phyloP scores from a whole-genome alignment of 306 rosid species.

The Parietaria judaica region DNA sequence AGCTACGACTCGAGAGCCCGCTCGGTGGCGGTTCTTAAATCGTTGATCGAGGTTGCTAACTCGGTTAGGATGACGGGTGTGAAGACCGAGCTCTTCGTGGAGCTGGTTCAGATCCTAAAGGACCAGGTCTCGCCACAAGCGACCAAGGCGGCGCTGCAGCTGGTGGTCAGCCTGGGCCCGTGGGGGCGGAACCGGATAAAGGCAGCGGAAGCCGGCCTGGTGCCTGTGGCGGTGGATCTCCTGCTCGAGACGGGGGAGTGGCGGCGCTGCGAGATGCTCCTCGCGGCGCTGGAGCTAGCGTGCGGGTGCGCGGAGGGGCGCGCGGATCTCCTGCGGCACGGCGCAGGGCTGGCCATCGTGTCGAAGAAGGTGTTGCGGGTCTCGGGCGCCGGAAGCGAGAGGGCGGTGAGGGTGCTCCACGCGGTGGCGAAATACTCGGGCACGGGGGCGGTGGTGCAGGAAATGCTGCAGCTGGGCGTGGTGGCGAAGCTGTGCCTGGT shows the following conservation, averaged over 20 bases:
- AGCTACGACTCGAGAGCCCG: slow-evolving; percentile 60
- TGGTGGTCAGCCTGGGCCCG: slow-evolving; percentile 33
- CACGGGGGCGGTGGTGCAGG: slow-evolving; percentile 37
- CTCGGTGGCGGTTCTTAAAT: slow-evolving; percentile 42
- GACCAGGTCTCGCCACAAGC: slow-evolving; percentile 56
- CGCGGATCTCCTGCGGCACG: slow-evolving; percentile 52
- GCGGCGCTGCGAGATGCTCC: slow-evolving; percentile 48
- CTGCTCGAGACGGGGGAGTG: slow-evolving; percentile 43
- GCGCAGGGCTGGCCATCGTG: slow-evolving; percentile 62
- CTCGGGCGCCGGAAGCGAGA: slow-evolving; percentile 53
- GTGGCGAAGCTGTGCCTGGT: slow-evolving; percentile 67
- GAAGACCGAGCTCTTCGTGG: slow-evolving; percentile 31
- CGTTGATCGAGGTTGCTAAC: slow-evolving; percentile 42
- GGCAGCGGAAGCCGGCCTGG: slow-evolving; percentile 56
- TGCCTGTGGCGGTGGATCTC: slow-evolving; percentile 41
- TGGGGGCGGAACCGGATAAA: slow-evolving; percentile 58
- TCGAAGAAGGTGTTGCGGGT: slow-evolving; percentile 74
- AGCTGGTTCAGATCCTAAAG: slow-evolving; percentile 34
- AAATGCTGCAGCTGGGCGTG: slow-evolving; percentile 64
- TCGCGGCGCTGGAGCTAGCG: slow-evolving; percentile 39
- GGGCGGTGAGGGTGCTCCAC: slow-evolving; percentile 53
- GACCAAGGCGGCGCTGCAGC: slow-evolving; percentile 38
- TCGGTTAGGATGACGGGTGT: slow-evolving; percentile 13
- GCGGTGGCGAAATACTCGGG: slow-evolving; percentile 46
- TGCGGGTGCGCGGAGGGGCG: slow-evolving; percentile 78